Evolutionary conservation across 2,329 filamentous ascomycete genomes (phyloP), one percentile per base, ranked within the genome.

Genomic region (Hymenoscyphus albidus): DNA sequence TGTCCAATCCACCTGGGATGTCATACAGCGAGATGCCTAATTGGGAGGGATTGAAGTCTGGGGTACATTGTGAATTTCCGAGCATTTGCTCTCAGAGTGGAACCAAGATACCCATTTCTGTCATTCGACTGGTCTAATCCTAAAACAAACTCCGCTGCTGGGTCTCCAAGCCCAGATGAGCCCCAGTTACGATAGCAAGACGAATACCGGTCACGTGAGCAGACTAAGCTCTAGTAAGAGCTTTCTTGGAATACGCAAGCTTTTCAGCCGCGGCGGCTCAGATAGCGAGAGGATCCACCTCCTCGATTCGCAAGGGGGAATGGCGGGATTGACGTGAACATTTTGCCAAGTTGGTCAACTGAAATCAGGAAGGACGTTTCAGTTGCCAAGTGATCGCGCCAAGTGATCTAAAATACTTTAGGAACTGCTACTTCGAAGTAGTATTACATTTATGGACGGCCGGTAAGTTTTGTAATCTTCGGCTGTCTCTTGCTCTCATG

Each of bases 321-420:
- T 48, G 59, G 27, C 16, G 59, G 18, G 35, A 27, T 61, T 40
- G 18, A 54, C 32, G 59, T 22, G 9, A 18, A 31, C n/a, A 48
- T 42, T 18, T 51, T 32, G 59, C 59, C 59, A 54, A 61, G 59
- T 61, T 27, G 18, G 7, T 38, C 3, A n/a, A 48, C 40, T n/a
- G 44, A 61, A 55, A 61, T 61, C 59, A 61, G 59, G 59, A 61
- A 61, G 40, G 44, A 31, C 22, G 42, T 32, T 32, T 5, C 35
- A 35, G 18, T 61, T n/a, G 42, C 59, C 59, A 55, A 61, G 59
- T 54, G n/a, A 16, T 18, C 9, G 14, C 13, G 59, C 59, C 59
- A 61, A 61, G 59, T 42, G 42, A 61, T 61, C 12, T 32, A 61
- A 7, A 55, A 16, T 42, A 42, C n/a, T 51, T 61, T 27, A 31